These are phyloP conservation scores for Babesia gibsoni DNA, from an alignment of 169 alveolate species.

Conservation along the genomic window DNA sequence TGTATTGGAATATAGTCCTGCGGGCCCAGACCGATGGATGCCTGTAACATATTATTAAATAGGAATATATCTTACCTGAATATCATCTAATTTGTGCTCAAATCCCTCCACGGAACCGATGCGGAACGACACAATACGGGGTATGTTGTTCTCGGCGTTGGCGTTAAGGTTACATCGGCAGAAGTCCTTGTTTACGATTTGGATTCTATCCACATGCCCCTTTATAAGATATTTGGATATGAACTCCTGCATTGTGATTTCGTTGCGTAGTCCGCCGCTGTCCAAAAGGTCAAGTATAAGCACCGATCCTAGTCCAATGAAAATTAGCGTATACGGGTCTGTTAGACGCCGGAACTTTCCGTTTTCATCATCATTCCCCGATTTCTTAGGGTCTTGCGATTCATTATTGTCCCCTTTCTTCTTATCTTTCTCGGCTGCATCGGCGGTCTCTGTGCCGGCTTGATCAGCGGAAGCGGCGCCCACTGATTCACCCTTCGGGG, in stretches of 20 bases:
- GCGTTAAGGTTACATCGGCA: slow-evolving; percentile 62
- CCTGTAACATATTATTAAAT: slow-evolving; percentile 9
- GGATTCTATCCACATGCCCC: slow-evolving; percentile 80
- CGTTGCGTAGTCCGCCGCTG: slow-evolving; percentile 68
- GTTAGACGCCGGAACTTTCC: slow-evolving; percentile 15
- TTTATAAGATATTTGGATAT: slow-evolving; percentile 69
- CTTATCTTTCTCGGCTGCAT: neutral
- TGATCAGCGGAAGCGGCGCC: neutral
- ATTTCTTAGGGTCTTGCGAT: neutral
- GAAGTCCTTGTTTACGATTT: slow-evolving; percentile 74
- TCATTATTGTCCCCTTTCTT: slow-evolving; percentile 5
- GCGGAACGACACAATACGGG: slow-evolving; percentile 65
- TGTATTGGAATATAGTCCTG: slow-evolving; percentile 78
- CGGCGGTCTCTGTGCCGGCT: neutral
- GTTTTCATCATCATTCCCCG: slow-evolving; percentile 7
- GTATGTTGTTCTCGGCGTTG: slow-evolving; percentile 48
- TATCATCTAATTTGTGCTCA: slow-evolving; percentile 70
- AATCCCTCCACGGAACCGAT: slow-evolving; percentile 76
- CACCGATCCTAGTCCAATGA: slow-evolving; percentile 52
- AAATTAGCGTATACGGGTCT: slow-evolving; percentile 57
- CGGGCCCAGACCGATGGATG: slow-evolving; percentile 74
- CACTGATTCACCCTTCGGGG: neutral
- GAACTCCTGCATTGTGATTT: slow-evolving; percentile 82
- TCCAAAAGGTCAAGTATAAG: slow-evolving; percentile 61
- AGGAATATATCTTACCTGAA: slow-evolving; percentile 53